Conservation (phyloP, 768 basidiomycete species). For the Arthromyces matolae region DNA sequence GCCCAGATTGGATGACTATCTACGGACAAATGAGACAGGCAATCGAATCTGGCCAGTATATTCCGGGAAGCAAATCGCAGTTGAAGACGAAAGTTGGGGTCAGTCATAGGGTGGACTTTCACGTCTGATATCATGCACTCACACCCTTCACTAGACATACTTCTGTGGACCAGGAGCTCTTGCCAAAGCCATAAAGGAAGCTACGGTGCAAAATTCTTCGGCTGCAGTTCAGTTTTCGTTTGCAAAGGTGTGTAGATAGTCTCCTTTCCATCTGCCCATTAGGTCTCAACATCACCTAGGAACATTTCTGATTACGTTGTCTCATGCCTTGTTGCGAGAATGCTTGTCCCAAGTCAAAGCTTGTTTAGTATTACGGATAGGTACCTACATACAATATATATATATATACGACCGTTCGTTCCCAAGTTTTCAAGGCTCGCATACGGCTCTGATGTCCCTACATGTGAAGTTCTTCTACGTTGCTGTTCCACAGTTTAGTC, state of each 20-base stretch:
- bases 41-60: slow-evolving; percentile 79
- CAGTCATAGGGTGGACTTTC: slow-evolving; percentile 27
- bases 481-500: slow-evolving; percentile 42
- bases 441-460: slow-evolving; percentile 6
- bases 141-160: slow-evolving; percentile 82
- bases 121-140: slow-evolving; percentile 12
- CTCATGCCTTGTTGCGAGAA: too few relatives aligned
- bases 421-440: too few relatives aligned
- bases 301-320: slow-evolving; percentile 22
- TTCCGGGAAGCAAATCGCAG: slow-evolving; percentile 74
- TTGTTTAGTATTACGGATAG: too few relatives aligned
- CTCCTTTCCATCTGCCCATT: too few relatives aligned
- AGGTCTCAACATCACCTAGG: slow-evolving; percentile 11
- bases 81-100: slow-evolving; percentile 83
- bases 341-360: too few relatives aligned
- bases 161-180: slow-evolving; percentile 82
- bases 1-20: slow-evolving; percentile 85
- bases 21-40: slow-evolving; percentile 71
- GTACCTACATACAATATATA: too few relatives aligned
- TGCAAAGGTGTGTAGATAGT: slow-evolving; percentile 65
- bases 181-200: slow-evolving; percentile 74
- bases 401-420: too few relatives aligned
- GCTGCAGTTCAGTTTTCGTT: slow-evolving; percentile 71
- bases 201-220: slow-evolving; percentile 52
- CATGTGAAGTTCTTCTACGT: slow-evolving; percentile 37